Evolutionary conservation across 2,329 filamentous ascomycete species (phyloP).

Genomic region (Xylariomycetidae sp.): DNA sequence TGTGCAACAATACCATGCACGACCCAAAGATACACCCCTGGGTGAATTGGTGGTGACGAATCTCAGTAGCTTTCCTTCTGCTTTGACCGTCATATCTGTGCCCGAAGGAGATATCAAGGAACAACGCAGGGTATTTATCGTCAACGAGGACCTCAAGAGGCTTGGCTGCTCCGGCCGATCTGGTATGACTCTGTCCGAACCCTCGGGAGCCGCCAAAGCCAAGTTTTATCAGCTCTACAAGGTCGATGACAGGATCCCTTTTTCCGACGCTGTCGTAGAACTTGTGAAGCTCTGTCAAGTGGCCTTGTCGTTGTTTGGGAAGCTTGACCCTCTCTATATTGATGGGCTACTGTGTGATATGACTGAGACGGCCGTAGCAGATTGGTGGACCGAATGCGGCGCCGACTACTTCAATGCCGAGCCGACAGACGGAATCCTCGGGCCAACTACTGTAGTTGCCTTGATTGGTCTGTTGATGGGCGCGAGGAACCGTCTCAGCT

Average conservation of each 20-base stretch:
- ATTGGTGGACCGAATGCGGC: conserved; percentile 96
- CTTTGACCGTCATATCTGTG: conserved; percentile 84
- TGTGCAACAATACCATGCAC: conserved; percentile 78
- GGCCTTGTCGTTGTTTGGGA: conserved; percentile 81
- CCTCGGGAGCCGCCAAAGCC: conserved; percentile 75
- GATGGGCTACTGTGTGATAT: conserved; percentile 91
- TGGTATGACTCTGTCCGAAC: conserved; percentile 73
- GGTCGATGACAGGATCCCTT: conserved; percentile 74
- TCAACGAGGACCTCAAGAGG: conserved; percentile 91
- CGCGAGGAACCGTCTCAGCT: conserved; percentile 82
- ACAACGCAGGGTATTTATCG: conserved; percentile 79
- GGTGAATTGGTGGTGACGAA: conserved; percentile 94
- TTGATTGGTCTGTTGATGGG: conserved; percentile 85
- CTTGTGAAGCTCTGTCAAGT: conserved; percentile 88
- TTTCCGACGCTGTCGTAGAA: conserved; percentile 77
- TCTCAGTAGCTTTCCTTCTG: conserved; percentile 84
- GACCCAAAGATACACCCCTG: conserved; percentile 73
- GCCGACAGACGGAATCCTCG: conserved; percentile 86
- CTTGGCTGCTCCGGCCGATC: conserved; percentile 87
- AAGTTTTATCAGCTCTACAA: conserved; percentile 92
- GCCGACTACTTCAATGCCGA: conserved; percentile 89
- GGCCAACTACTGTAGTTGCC: conserved; percentile 85
- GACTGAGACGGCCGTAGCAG: conserved; percentile 81
- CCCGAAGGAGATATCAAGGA: conserved; percentile 80
- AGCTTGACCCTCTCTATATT: conserved; percentile 80